Conservation (phyloP, 2,329 filamentous ascomycete genomes). For the Monascus ruber region DNA sequence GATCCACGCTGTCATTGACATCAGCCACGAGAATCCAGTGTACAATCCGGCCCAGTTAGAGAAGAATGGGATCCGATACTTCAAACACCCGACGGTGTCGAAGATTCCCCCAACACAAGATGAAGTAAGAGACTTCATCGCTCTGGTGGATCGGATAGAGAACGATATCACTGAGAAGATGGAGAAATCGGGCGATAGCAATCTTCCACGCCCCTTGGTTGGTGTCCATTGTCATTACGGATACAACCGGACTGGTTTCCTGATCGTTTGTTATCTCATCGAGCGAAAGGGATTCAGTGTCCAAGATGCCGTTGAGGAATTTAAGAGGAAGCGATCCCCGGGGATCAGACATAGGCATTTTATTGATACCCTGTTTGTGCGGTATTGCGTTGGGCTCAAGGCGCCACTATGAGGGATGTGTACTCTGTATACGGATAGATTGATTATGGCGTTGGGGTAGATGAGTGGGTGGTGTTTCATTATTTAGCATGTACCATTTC, state of each 20-base stretch:
- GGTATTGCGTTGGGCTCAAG: slow-evolving; percentile 52
- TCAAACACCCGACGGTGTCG: slow-evolving; percentile 84
- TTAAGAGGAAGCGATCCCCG: slow-evolving; percentile 59
- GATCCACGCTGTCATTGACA: slow-evolving; percentile 74
- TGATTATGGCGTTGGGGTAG: neutral
- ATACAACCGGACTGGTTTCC: slow-evolving; percentile 87
- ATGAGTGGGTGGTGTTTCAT: neutral
- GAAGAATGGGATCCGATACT: slow-evolving; percentile 55
- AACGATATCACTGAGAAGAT: slow-evolving; percentile 40
- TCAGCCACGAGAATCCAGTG: slow-evolving; percentile 79
- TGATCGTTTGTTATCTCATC: slow-evolving; percentile 82
- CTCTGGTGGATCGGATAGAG: slow-evolving; percentile 49
- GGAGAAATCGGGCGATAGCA: slow-evolving; percentile 32
- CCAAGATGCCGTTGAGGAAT: slow-evolving; percentile 67
- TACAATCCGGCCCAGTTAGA: slow-evolving; percentile 69
- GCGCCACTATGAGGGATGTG: slow-evolving; percentile 20
- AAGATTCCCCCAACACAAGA: slow-evolving; percentile 68
- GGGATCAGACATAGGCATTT: slow-evolving; percentile 89
- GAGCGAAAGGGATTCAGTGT: slow-evolving; percentile 63
- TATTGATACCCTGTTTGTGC: slow-evolving; percentile 67
- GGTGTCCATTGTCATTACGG: slow-evolving; percentile 94
- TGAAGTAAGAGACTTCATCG: slow-evolving; percentile 50
- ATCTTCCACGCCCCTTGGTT: slow-evolving; percentile 39
- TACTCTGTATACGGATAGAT: slow-evolving; percentile 1
- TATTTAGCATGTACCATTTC: neutral